Conservation (phyloP, 2,329 filamentous ascomycete genomes). For the Colletotrichum tamarilloi region DNA sequence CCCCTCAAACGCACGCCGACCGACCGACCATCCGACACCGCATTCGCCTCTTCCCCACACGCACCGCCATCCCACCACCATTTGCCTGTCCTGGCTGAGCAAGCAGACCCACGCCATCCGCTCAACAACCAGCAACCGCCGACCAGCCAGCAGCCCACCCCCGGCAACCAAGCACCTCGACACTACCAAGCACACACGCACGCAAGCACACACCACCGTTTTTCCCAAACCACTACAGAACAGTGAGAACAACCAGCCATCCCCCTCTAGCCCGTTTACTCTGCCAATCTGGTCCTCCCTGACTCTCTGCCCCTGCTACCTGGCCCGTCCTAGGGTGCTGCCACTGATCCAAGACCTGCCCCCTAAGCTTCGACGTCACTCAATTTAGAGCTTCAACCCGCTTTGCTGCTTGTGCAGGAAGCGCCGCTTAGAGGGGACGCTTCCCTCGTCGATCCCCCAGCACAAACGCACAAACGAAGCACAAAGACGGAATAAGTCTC, state of each 20-base stretch:
- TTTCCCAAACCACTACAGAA: constrained; percentile 22
- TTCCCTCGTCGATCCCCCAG: constrained; percentile 24
- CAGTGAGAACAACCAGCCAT: constrained; percentile 1
- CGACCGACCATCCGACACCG: constrained; percentile 13
- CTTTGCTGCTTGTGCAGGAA: constrained; percentile 23
- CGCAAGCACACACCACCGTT: constrained; percentile 14
- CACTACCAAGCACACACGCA: not conserved
- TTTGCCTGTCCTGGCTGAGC: constrained; percentile 9
- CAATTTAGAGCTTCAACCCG: constrained; percentile 32
- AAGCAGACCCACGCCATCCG: not conserved
- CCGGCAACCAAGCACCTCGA: not conserved
- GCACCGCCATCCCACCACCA: constrained; percentile 24
- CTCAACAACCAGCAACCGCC: not conserved
- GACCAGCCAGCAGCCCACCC: not conserved
- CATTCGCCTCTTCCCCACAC: constrained; percentile 31
- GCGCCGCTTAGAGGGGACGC: constrained; percentile 18
- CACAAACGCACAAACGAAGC: constrained; percentile 22
- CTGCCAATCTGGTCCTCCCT: not conserved
- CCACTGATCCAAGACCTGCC: not conserved
- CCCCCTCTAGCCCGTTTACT: constrained; percentile 18
- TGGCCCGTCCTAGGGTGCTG: not conserved
- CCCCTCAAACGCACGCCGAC: constrained; percentile 25
- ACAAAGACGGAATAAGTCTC: constrained; percentile 28
- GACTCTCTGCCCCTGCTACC: not conserved
- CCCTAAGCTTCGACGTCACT: constrained; percentile 27